Evolutionary conservation across 2,329 filamentous ascomycete species (phyloP), one percentile per base, ranked within the genome.

Genomic region (Colletotrichum orbiculare): DNA sequence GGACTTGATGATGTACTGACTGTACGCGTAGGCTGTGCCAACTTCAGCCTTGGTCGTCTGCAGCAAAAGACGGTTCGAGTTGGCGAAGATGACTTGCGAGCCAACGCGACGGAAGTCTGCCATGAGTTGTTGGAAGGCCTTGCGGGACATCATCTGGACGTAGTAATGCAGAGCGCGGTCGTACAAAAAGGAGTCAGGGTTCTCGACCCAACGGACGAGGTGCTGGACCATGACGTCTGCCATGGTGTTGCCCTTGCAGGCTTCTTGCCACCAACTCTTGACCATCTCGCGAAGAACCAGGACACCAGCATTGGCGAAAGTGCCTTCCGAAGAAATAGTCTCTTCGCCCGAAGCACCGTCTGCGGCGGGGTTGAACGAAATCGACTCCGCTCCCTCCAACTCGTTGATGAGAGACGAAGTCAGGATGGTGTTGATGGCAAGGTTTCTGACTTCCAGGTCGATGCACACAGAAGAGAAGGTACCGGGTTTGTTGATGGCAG

Each of bases 171-270:
- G 79, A 6, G 94, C 93, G 5, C 92, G 89, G 78, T 99, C 96
- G 75, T 98, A 99, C 62, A 99, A 89, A 79, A 95, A 97, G 0
- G 94, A 97, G 53, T 92, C 91, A 0, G 95, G 93, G 67, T 90
- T 96, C 76, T 97, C 94, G 2, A 98, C 94, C 96, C 96, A 99
- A 68, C 96, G 91, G 17, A 99, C 93, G 5, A 99, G 85, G 77
- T 99, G 95, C 74, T 97, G 94, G 1, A 99, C 96, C 84, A 99
- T 93, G 59, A 98, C 89, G 78, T 99, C 96, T 1, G 96, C 96
- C 93, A 99, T 97, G 45, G 88, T 91, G 71, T 92, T 96, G 42
- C 94, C 93, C 67, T 88, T 89, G 74, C 93, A 96, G 6, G 96
- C 96, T 77, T 99, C 95, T 1, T 91, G 87, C 96, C 96, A 99